Evolutionary conservation across 2,329 filamentous ascomycete genomes (phyloP), one percentile per base, ranked within the genome.

Genomic region (Claviceps sorghi): DNA sequence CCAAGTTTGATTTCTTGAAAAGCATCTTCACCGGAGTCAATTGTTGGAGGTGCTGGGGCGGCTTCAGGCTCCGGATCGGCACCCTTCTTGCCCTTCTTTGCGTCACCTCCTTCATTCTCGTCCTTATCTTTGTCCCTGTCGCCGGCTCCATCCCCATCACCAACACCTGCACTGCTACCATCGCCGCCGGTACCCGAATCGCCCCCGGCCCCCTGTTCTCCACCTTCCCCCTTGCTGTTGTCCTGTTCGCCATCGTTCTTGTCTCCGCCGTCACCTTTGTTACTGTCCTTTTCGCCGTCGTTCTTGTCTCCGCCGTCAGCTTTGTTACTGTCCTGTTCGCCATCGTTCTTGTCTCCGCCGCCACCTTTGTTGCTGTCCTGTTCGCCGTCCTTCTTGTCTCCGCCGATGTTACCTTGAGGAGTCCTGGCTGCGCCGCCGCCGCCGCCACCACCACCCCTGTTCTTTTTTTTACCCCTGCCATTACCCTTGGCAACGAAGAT

Each of bases 1-100:
- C 64, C 64, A 29, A 88, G 66, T 59, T 80, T 84, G 57, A 88
- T 80, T 30, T 87, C 82, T 45, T 85, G 75, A 58, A 87, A 86
- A 6, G 64, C 58, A 49, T 67, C 65, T n/a, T 74, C 67, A 52
- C 77, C 75, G 44, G 74, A 67, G 48, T 72, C 73, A 22, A 62
- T 59, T 17, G 58, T 60, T 3, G 64, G 59, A 19, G 62, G 61
- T 30, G 49, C 58, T 2, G 65, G 59, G 21, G 64, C 61, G 17
- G 59, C 56, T 19, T 60, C 63, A 11, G 62, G 57, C 29, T 65
- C 62, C 1, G 58, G 55, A n/a, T 55, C 57, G 11, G 56, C 56
- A 29, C 58, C 55, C 19, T 61, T 63, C 50, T 62, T 58, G 26
- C 55, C 62, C 52, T 63, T 68, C 58, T 73, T 67, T 19, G 68